Conservation (phyloP, 495 filamentous ascomycete genomes). For the Neurospora tetraspora region DNA sequence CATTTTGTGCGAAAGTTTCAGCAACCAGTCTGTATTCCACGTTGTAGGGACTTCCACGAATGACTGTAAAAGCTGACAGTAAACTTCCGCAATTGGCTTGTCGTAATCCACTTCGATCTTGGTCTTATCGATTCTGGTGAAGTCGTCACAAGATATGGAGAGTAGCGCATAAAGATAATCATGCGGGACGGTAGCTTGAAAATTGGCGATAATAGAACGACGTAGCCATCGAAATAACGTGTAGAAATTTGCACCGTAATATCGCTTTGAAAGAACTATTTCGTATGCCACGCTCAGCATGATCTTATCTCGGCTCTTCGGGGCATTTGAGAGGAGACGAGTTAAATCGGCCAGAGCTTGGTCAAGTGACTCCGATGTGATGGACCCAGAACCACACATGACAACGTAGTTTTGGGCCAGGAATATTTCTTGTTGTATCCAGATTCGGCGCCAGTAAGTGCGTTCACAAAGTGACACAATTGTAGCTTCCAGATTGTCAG, state of each 20-base stretch:
- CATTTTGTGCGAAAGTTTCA: not conserved
- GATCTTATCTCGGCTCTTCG: no score
- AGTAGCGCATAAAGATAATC: not conserved
- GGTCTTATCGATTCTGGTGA: not conserved
- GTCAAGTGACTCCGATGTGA: not conserved
- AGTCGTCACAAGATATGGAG: not conserved
- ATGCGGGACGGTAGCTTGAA: not conserved
- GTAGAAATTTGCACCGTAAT: accelerated
- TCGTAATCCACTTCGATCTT: not conserved
- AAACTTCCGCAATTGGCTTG: not conserved
- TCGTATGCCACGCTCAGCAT: not conserved
- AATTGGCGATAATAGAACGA: accelerated
- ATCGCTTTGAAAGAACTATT: not conserved
- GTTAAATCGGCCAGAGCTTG: not conserved
- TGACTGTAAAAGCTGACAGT: not conserved
- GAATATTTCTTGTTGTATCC: not conserved
- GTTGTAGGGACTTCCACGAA: not conserved
- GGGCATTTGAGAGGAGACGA: no score
- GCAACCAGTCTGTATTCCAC: not conserved
- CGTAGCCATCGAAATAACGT: not conserved
- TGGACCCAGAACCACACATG: not conserved
- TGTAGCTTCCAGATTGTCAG: not conserved
- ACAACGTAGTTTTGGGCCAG: not conserved
- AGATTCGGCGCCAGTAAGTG: not conserved
- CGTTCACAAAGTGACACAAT: not conserved